Evolutionary conservation across 2,329 filamentous ascomycete genomes (phyloP).

Genomic region (Akanthomyces lecanii): DNA sequence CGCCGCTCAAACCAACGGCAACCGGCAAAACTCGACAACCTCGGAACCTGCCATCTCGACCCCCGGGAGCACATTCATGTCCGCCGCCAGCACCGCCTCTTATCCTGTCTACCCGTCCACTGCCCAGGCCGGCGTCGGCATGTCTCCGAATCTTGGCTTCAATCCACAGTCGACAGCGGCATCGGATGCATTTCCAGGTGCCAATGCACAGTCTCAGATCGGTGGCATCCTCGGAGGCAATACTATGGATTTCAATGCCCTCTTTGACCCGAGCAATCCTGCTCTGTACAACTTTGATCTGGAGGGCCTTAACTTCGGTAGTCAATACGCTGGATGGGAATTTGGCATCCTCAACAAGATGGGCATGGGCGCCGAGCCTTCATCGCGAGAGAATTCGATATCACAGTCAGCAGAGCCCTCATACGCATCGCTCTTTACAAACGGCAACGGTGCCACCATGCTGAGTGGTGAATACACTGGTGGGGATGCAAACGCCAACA

Average conservation of each 20-base stretch:
- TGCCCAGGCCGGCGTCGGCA: conserved; percentile 40
- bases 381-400: conserved; percentile 60
- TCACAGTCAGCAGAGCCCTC: conserved; percentile 37
- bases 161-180: conserved; percentile 67
- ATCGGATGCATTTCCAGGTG: conserved; percentile 64
- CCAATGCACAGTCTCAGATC: conserved; percentile 44
- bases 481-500: conserved; percentile 45
- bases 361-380: conserved; percentile 70
- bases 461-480: conserved; percentile 51
- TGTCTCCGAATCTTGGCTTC: conserved; percentile 52
- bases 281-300: conserved; percentile 94
- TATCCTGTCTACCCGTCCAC: conserved; percentile 49
- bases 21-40: conserved; percentile 42
- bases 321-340: conserved; percentile 91
- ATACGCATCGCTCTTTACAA: conserved; percentile 46
- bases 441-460: conserved; percentile 42
- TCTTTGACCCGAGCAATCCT: conserved; percentile 90
- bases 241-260: conserved; percentile 49
- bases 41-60: conserved; percentile 41
- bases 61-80: conserved; percentile 43
- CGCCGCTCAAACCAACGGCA: conserved; percentile 42
- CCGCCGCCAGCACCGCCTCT: conserved; percentile 40
- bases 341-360: conserved; percentile 96
- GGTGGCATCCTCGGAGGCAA: conserved; percentile 49
- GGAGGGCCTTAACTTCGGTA: conserved; percentile 82